Percentiles rank a stretch among this genome's conserved stretches.
Evolutionary conservation across 2,329 filamentous ascomycete genomes (phyloP).

Genomic region (Cladosporium halotolerans): DNA sequence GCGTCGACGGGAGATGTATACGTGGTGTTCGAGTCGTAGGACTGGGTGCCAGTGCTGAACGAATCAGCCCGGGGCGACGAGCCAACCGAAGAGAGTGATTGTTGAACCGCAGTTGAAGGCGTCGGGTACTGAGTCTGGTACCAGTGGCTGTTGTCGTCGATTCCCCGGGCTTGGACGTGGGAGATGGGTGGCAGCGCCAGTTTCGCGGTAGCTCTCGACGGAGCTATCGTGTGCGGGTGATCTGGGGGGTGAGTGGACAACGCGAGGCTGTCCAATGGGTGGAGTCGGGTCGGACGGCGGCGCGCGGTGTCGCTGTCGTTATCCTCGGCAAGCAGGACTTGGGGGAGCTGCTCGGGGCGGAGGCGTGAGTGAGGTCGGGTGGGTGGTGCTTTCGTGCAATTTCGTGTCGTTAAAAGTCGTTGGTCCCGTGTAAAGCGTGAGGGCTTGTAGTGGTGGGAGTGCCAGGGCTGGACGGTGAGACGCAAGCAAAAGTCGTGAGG

Average conservation of each 20-base stretch:
- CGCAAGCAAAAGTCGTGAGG: conserved; percentile 11
- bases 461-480: conserved; percentile 7
- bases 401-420: conserved; percentile 11
- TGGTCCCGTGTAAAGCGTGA: conserved; percentile 10
- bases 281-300: background rate
- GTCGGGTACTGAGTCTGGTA: conserved; percentile 11
- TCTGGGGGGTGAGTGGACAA: conserved; percentile 4
- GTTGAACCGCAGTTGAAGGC: conserved; percentile 29
- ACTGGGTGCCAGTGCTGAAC: conserved; percentile 50
- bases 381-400: background rate
- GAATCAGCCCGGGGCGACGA: conserved; percentile 73
- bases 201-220: conserved; percentile 61
- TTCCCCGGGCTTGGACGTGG: conserved; percentile 74
- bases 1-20: conserved; percentile 48
- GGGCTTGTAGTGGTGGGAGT: conserved; percentile 5
- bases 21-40: conserved; percentile 48
- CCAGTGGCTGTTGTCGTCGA: conserved; percentile 42
- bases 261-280: conserved; percentile 10
- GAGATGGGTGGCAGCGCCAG: conserved; percentile 89
- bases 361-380: background rate
- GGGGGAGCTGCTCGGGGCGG: background rate
- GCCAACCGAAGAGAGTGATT: conserved; percentile 60
- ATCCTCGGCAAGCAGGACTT: background rate
- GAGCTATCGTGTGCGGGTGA: conserved; percentile 1
- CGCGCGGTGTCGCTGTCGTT: background rate